Percentiles rank a stretch among this genome's conserved stretches.
Evolutionary conservation across 2,329 filamentous ascomycete species (phyloP).

Genomic region (Fusarium goolgardi): DNA sequence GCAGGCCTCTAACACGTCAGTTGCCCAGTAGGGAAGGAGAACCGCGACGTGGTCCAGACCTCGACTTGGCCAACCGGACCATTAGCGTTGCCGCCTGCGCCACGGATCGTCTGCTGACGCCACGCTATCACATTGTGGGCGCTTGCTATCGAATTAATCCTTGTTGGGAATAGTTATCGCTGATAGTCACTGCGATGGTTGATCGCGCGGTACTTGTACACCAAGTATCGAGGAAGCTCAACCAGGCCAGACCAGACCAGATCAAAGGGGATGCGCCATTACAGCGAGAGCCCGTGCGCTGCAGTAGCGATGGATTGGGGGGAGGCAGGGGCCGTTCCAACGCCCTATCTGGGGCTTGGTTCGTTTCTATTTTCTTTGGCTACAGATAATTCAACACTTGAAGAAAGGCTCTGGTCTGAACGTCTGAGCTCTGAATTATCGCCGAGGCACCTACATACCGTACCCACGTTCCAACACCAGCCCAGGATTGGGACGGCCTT

Average conservation of each 20-base stretch:
- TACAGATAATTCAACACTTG: conserved; percentile 1
- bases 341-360: conserved; percentile 26
- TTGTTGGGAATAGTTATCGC: conserved; percentile 28
- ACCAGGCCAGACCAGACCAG: not conserved
- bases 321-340: conserved; percentile 39
- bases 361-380: conserved; percentile 21
- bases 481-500: conserved; percentile 21
- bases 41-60: conserved; percentile 17
- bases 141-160: conserved; percentile 31
- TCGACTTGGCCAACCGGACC: conserved; percentile 25
- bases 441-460: conserved; percentile 3
- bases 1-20: conserved; percentile 20
- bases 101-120: conserved; percentile 33
- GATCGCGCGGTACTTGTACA: conserved; percentile 28
- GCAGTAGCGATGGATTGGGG: conserved; percentile 15
- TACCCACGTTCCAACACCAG: conserved; percentile 17
- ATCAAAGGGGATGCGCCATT: conserved; percentile 1
- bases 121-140: conserved; percentile 37
- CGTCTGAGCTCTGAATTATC: conserved; percentile 10
- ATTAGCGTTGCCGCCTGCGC: conserved; percentile 29
- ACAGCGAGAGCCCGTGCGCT: conserved; percentile 25
- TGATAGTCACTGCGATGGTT: not conserved
- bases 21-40: conserved; percentile 20
- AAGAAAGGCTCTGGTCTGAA: not conserved
- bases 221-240: conserved; percentile 15